Evolutionary conservation across 257 asterid species (phyloP).

Genomic region (Ilex asprella): DNA sequence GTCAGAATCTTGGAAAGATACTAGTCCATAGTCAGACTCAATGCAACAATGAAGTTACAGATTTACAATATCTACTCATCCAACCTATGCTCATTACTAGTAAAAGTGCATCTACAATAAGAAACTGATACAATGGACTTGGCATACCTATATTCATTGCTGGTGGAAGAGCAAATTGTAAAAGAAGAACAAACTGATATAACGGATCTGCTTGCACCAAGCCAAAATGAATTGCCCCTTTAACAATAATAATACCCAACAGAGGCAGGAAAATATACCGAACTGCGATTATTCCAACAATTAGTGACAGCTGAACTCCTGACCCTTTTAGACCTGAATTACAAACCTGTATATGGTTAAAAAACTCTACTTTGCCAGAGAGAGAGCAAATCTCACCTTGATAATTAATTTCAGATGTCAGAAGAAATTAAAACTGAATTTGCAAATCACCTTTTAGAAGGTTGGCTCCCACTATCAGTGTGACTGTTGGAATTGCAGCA

Average conservation of each 20-base stretch:
- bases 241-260: slow-evolving; percentile 2
- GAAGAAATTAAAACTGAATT: not conserved
- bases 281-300: slow-evolving; percentile 13
- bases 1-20: too few relatives aligned
- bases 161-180: slow-evolving; percentile 21
- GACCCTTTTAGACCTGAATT: slow-evolving; percentile 11
- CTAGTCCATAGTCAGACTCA: too few relatives aligned
- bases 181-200: slow-evolving; percentile 24
- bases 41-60: too few relatives aligned
- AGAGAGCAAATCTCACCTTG: too few relatives aligned
- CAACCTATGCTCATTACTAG: too few relatives aligned
- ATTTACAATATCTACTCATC: too few relatives aligned
- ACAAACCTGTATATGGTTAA: too few relatives aligned
- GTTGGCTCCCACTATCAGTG: slow-evolving; percentile 25
- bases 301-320: not conserved
- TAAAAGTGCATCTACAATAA: too few relatives aligned
- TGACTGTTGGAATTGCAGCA: slow-evolving; percentile 22
- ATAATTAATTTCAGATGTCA: not conserved
- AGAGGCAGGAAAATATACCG: slow-evolving; percentile 16
- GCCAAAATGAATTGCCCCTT: slow-evolving; percentile 6
- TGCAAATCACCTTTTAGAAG: slow-evolving; percentile 17
- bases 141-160: slow-evolving; percentile 20
- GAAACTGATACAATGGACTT: too few relatives aligned
- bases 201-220: slow-evolving; percentile 17
- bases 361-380: not conserved